Evolutionary conservation across 164 flowering plant species (phyloP), one percentile per base, ranked within the genome.

Genomic region (Chimonanthus salicifolius): DNA sequence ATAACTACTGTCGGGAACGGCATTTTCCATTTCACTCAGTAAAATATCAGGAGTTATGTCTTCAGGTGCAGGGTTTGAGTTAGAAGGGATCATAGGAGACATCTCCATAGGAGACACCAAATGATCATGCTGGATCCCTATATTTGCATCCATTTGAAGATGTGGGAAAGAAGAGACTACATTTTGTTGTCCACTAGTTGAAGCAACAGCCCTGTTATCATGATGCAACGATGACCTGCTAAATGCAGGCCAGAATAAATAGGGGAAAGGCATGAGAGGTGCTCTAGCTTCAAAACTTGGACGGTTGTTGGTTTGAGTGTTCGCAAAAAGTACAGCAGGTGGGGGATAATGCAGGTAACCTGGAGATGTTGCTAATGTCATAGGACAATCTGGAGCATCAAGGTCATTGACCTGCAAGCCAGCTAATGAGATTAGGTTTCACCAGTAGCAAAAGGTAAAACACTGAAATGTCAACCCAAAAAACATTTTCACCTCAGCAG

Each of bases 331-430:
- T 54, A 94, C 90, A 68, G 89, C 82, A 74, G 97, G 97, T 66
- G 98, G 90, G 68, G 97, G 97, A 81, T 92, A 94, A 43, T 76
- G 89, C 86, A 85, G 78, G 77, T 90, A 91, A 68, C 97, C 93
- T 20, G 80, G 84, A 68, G 90, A 91, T 51, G 97, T 94, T 77
- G 98, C 98, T 2, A 84, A 77, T 10, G 95, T 85, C 91, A 92
- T 88, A 50, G 92, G 82, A 65, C 92, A 86, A 83, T 94, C 98
- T 74, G 94, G 86, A 47, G 89, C 82, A 78, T 94, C 95, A 69
- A 91, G 91, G 75, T 94, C 98, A 84, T 89, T 92, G 79, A 92
- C 98, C 98, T 94, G 82, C 68, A 69, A 74, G 15, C 68, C 47
- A 71, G 68, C 66, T 70, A 64, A 74, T 21, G 15, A 46, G 71